These are phyloP conservation scores for Symbiotaphrina buchneri DNA, from an alignment of 495 filamentous ascomycete species.

Conservation along the genomic window DNA sequence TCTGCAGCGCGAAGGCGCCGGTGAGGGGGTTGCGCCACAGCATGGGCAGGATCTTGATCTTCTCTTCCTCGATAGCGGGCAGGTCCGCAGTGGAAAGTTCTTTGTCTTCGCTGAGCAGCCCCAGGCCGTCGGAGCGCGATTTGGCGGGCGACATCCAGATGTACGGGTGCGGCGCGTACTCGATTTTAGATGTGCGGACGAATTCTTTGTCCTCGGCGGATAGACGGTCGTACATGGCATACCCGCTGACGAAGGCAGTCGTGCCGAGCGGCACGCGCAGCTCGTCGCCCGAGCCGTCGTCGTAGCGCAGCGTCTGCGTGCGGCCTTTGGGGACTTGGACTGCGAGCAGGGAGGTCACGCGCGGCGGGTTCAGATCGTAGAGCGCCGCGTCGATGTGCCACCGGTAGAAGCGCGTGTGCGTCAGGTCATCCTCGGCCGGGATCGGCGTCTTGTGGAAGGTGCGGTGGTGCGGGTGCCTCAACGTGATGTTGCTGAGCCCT, in stretches of 20 bases:
- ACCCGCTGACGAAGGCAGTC: conserved; percentile 49
- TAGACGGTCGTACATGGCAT: conserved; percentile 38
- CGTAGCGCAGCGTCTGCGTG: conserved; percentile 40
- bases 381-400: conserved; percentile 66
- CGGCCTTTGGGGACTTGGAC: conserved; percentile 41
- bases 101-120: conserved; percentile 33
- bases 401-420: conserved; percentile 48
- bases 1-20: conserved; percentile 39
- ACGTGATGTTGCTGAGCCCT: conserved; percentile 37
- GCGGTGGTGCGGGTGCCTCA: conserved; percentile 52
- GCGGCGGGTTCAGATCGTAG: conserved; percentile 45
- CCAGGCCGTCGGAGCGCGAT: conserved; percentile 40
- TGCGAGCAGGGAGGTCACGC: conserved; percentile 45
- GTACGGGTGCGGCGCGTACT: conserved; percentile 58
- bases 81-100: conserved; percentile 32
- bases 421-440: conserved; percentile 35
- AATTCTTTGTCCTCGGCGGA: conserved; percentile 42
- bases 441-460: conserved; percentile 47
- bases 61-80: conserved; percentile 34
- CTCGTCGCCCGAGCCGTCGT: conserved; percentile 45
- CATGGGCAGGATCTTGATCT: conserved; percentile 48
- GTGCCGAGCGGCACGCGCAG: conserved; percentile 47
- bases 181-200: conserved; percentile 34
- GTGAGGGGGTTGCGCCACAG: conserved; percentile 51
- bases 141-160: conserved; percentile 50